A percentile compares a stretch with the other conserved stretches of the same genome.
phyloP scores from a whole-genome alignment of 371 early-diverging fungal genomes.

The Syncephalastrum racemosum region DNA sequence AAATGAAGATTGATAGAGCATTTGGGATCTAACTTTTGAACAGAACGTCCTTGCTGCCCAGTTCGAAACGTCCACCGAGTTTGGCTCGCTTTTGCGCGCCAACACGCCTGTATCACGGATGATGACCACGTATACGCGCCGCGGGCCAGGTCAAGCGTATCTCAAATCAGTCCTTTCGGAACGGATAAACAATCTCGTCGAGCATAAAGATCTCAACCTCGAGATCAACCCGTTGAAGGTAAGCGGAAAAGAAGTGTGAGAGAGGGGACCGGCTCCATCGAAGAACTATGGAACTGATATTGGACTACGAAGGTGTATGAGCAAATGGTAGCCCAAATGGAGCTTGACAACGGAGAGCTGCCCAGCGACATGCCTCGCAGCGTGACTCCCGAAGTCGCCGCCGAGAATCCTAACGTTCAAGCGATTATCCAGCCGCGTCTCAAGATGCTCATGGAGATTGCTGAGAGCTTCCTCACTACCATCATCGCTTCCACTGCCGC shows the following conservation, averaged over 20 bases:
- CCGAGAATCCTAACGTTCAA: slow-evolving; percentile 75
- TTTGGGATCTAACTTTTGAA: background rate
- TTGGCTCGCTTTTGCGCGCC: slow-evolving; percentile 85
- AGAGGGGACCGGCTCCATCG: background rate
- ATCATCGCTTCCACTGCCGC: slow-evolving; percentile 78
- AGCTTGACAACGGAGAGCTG: slow-evolving; percentile 59
- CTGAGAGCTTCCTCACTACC: slow-evolving; percentile 78
- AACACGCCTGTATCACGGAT: slow-evolving; percentile 96
- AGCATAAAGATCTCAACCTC: slow-evolving; percentile 74
- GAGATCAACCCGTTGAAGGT: slow-evolving; percentile 87
- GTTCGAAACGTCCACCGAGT: slow-evolving; percentile 89
- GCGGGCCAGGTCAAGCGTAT: slow-evolving; percentile 95
- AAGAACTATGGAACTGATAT: too few species aligned
- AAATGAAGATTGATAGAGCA: too few species aligned
- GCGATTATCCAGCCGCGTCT: slow-evolving; percentile 83
- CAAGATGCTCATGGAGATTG: slow-evolving; percentile 81
- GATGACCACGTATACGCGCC: slow-evolving; percentile 95
- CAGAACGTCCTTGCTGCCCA: slow-evolving; percentile 88
- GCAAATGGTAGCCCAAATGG: slow-evolving; percentile 78
- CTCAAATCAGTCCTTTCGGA: slow-evolving; percentile 84
- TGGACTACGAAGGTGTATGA: slow-evolving; percentile 66
- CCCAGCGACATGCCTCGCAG: slow-evolving; percentile 67
- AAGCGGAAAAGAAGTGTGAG: slow-evolving; percentile 3
- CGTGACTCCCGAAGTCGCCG: slow-evolving; percentile 80
- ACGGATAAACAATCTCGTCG: slow-evolving; percentile 77